These are phyloP conservation scores for Pezicula rhizophila DNA, from an alignment of 2,329 filamentous ascomycete species.

Conservation along the genomic window DNA sequence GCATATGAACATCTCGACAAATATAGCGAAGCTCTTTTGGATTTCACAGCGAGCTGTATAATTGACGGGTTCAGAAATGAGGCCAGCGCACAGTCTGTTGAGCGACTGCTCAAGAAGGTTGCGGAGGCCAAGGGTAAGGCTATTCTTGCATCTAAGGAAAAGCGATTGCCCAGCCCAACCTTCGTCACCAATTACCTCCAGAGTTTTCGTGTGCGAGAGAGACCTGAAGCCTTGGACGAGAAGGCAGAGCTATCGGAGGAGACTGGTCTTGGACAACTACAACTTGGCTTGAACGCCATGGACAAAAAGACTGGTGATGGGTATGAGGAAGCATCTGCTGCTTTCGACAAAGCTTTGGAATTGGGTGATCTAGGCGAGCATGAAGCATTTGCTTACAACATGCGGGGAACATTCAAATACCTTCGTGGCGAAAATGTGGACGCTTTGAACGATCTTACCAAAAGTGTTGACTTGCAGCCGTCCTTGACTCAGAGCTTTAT, in stretches of 20 bases:
- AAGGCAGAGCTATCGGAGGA: conserved; percentile 69
- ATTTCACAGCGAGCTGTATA: conserved; percentile 98
- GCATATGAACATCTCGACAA: conserved; percentile 90
- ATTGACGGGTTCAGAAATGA: conserved; percentile 97
- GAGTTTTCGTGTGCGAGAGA: conserved; percentile 82
- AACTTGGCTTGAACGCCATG: conserved; percentile 75
- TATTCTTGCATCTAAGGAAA: conserved; percentile 72
- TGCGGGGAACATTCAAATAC: conserved; percentile 93
- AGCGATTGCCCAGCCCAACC: conserved; percentile 88
- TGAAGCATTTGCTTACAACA: conserved; percentile 90
- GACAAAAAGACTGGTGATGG: conserved; percentile 82
- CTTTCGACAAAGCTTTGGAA: conserved; percentile 85
- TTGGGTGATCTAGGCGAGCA: conserved; percentile 72
- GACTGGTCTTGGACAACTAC: conserved; percentile 78
- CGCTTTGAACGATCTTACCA: conserved; percentile 80
- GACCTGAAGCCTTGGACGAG: conserved; percentile 78
- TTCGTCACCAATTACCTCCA: conserved; percentile 99
- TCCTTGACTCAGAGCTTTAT: conserved; percentile 93
- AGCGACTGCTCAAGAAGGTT: conserved; percentile 92
- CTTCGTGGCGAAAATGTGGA: conserved; percentile 80
- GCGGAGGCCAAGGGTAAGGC: conserved; percentile 89
- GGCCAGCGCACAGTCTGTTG: conserved; percentile 79
- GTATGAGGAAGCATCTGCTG: conserved; percentile 79
- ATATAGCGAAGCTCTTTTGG: conserved; percentile 89
- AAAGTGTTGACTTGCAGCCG: conserved; percentile 86